Conservation (phyloP, 495 filamentous ascomycete genomes). For the Aspergillus biplanus region DNA sequence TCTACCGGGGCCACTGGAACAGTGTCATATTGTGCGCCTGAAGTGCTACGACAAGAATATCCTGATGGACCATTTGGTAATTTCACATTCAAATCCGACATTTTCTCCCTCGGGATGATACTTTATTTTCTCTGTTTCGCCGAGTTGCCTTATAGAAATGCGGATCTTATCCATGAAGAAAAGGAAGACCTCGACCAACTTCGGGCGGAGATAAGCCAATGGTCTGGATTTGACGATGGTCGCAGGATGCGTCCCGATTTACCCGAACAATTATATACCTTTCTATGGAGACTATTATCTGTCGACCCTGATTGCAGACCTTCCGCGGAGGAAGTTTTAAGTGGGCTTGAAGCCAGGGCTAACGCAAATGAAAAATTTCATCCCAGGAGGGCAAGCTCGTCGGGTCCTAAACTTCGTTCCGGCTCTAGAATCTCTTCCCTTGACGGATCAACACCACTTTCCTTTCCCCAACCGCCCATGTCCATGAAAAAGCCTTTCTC, state of each 20-base stretch:
- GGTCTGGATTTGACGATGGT: conserved; percentile 83
- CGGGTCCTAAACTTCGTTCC: conserved; percentile 55
- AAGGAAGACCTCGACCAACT: conserved; percentile 87
- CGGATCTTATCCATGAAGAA: conserved; percentile 86
- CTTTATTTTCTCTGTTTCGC: conserved; percentile 97
- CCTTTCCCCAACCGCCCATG: conserved; percentile 32
- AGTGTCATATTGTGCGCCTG: conserved; percentile 95
- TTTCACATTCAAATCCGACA: conserved; percentile 93
- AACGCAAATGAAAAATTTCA: conserved; percentile 59
- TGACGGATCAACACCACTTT: conserved; percentile 46
- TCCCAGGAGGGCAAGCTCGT: conserved; percentile 48
- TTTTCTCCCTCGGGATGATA: conserved; percentile 97
- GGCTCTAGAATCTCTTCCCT: conserved; percentile 61
- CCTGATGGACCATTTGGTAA: conserved; percentile 77
- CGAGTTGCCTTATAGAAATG: conserved; percentile 79
- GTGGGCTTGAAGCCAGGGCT: conserved; percentile 73
- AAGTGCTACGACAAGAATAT: conserved; percentile 74
- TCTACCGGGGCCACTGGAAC: conserved; percentile 95
- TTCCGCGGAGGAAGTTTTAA: conserved; percentile 84
- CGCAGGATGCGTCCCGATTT: conserved; percentile 75
- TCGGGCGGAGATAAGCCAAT: conserved; percentile 82
- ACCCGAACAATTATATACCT: conserved; percentile 82
- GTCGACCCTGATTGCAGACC: conserved; percentile 78
- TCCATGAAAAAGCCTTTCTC: conserved; percentile 38
- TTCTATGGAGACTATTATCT: conserved; percentile 78